A percentile compares a stretch with the other conserved stretches of the same genome.
Conservation (phyloP, 352 stramenopile species). For the Pythium dissotocum region DNA sequence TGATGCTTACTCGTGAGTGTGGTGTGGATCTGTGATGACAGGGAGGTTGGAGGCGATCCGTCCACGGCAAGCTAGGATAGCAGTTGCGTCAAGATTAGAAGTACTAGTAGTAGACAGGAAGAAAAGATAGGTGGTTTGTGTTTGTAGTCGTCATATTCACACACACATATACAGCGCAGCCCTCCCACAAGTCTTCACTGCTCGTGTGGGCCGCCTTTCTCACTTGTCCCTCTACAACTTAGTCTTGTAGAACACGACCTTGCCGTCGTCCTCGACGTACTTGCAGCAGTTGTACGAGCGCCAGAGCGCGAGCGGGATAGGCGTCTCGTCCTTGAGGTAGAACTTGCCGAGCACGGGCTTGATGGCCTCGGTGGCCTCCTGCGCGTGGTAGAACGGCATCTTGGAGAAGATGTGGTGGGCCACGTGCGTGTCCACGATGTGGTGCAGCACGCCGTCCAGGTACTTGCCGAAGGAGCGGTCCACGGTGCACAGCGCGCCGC, state of each 20-base stretch:
- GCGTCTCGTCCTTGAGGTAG: constrained; percentile 94
- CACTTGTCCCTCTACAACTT: constrained; percentile 30
- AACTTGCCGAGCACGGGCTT: constrained; percentile 94
- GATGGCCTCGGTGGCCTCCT: constrained; percentile 94
- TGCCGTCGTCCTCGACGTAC: constrained; percentile 93
- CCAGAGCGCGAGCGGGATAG: constrained; percentile 91
- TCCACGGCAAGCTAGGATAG: not conserved
- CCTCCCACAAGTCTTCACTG: no score
- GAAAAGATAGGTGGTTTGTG: not conserved
- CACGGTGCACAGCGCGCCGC: constrained; percentile 96
- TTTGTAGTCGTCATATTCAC: not conserved
- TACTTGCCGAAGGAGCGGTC: constrained; percentile 96
- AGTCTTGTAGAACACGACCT: constrained; percentile 91
- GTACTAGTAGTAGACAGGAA: not conserved
- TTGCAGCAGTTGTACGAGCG: constrained; percentile 93
- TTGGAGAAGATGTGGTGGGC: constrained; percentile 98
- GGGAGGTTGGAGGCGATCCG: constrained; percentile 4
- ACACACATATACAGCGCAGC: not conserved
- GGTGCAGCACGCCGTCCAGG: constrained; percentile 97
- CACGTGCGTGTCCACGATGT: constrained; percentile 98
- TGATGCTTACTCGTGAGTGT: no score
- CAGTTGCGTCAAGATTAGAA: not conserved
- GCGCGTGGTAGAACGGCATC: constrained; percentile 99
- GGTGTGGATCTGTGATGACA: no score
- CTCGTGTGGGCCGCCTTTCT: not conserved